Evolutionary conservation across 345 rosid genomes (phyloP).

Genomic region (Aethionema arabicum): DNA sequence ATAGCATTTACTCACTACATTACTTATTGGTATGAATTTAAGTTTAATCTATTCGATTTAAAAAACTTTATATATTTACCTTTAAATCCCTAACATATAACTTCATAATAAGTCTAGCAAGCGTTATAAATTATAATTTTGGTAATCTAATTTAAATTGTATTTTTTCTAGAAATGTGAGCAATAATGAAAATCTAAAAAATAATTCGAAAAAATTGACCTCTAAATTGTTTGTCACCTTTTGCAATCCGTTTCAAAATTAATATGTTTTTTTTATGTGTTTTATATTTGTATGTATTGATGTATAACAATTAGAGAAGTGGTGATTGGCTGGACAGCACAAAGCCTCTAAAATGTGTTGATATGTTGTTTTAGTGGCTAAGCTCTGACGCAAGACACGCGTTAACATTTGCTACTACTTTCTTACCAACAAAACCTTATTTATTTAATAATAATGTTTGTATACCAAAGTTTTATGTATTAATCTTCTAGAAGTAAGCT

Average conservation of each 20-base stretch:
- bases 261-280: too few relatives aligned
- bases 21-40: neutral
- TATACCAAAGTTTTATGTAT: constrained; percentile 22
- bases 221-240: too few relatives aligned
- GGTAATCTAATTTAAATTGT: too few relatives aligned
- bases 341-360: constrained; percentile 19
- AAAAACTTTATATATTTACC: too few relatives aligned
- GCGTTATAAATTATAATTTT: too few relatives aligned
- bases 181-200: too few relatives aligned
- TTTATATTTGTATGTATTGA: too few relatives aligned
- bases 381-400: constrained; percentile 16
- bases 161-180: too few relatives aligned
- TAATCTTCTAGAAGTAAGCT: constrained; percentile 31
- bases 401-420: constrained; percentile 22
- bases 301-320: constrained; percentile 22
- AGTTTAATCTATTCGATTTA: too few relatives aligned
- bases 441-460: constrained; percentile 17
- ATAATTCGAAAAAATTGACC: too few relatives aligned
- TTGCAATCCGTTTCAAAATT: too few relatives aligned
- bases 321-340: constrained; percentile 42
- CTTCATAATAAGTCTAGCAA: constrained; percentile 3
- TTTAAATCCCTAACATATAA: neutral
- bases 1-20: too few relatives aligned
- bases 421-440: constrained; percentile 24
- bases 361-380: constrained; percentile 33